Percentiles rank a stretch among this genome's conserved stretches.
phyloP scores from a whole-genome alignment of 1,284 basidiomycete species.

The Irpex lacteus region DNA sequence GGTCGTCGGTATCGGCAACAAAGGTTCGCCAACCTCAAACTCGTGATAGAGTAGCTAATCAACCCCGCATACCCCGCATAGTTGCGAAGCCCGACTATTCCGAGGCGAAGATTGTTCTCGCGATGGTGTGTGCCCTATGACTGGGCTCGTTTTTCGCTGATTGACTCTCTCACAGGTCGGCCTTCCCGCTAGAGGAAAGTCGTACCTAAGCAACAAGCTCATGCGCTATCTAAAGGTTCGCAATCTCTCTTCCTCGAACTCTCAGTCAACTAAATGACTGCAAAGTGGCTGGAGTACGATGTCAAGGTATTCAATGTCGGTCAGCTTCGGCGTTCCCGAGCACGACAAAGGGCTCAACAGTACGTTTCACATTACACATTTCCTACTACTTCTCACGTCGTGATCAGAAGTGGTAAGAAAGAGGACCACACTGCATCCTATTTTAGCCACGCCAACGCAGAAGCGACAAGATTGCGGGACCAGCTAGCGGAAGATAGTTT shows the following conservation, averaged over 20 bases:
- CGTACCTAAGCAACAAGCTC: conserved; percentile 82
- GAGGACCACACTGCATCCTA: conserved; percentile 92
- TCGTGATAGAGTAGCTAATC: conserved; percentile 7
- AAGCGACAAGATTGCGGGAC: conserved; percentile 80
- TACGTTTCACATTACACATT: conserved; percentile 33
- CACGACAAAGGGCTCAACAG: conserved; percentile 74
- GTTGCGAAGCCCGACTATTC: conserved; percentile 98
- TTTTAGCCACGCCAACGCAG: conserved; percentile 86
- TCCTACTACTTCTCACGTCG: background rate
- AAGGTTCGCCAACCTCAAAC: conserved; percentile 45
- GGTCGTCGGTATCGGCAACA: conserved; percentile 79
- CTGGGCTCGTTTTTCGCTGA: conserved; percentile 13
- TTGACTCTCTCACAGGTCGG: conserved; percentile 56
- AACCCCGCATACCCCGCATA: conserved; percentile 24
- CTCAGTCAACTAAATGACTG: conserved; percentile 4
- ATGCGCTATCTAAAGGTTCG: conserved; percentile 76
- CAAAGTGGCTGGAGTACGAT: conserved; percentile 96
- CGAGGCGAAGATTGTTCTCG: conserved; percentile 97
- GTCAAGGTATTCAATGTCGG: conserved; percentile 99
- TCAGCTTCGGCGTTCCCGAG: conserved; percentile 87
- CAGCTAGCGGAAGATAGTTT: conserved; percentile 89
- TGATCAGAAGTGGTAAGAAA: conserved; percentile 67
- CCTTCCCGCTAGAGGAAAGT: conserved; percentile 81
- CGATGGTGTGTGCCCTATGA: conserved; percentile 68
- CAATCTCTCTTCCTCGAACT: background rate